Evolutionary conservation across 768 basidiomycete species (phyloP).

Genomic region (Hygrocybe coccinea): DNA sequence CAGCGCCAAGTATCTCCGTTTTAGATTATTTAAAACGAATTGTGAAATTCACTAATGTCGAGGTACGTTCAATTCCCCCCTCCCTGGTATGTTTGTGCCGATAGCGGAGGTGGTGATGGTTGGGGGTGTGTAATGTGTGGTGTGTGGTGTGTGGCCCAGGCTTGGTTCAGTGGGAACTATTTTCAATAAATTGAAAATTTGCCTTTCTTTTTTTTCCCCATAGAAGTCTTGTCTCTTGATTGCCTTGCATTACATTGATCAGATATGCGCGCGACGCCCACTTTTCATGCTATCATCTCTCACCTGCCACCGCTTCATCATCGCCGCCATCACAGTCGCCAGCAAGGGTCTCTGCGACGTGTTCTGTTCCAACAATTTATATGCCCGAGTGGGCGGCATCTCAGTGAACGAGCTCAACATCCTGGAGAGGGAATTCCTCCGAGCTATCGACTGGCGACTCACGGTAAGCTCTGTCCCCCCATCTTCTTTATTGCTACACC

Average conservation of each 20-base stretch:
- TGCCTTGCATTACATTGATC: constrained; percentile 86
- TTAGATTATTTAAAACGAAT: constrained; percentile 93
- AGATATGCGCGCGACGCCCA: constrained; percentile 82
- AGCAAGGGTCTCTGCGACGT: constrained; percentile 94
- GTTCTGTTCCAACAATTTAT: constrained; percentile 91
- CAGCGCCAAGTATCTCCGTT: constrained; percentile 81
- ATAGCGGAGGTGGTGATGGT: too few species aligned
- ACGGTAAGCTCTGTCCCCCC: constrained; percentile 60
- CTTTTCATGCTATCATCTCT: constrained; percentile 91
- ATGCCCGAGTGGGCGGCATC: constrained; percentile 96
- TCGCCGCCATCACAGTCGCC: constrained; percentile 86
- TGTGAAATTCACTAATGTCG: constrained; percentile 91
- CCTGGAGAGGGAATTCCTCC: constrained; percentile 90
- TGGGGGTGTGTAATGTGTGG: too few species aligned
- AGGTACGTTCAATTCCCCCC: constrained; percentile 48
- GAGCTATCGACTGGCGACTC: constrained; percentile 89
- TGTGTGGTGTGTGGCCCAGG: too few species aligned
- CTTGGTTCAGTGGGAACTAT: too few species aligned
- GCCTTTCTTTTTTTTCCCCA: not conserved
- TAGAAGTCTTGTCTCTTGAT: constrained; percentile 79
- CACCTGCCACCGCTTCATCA: constrained; percentile 96
- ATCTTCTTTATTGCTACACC: too few species aligned
- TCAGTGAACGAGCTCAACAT: constrained; percentile 86
- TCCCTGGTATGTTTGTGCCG: constrained; percentile 10
- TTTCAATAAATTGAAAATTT: too few species aligned